A percentile compares a stretch with the other conserved stretches of the same genome.
Conservation (phyloP, 2,329 filamentous ascomycete species). For the Verticillium zaregamsianum region DNA sequence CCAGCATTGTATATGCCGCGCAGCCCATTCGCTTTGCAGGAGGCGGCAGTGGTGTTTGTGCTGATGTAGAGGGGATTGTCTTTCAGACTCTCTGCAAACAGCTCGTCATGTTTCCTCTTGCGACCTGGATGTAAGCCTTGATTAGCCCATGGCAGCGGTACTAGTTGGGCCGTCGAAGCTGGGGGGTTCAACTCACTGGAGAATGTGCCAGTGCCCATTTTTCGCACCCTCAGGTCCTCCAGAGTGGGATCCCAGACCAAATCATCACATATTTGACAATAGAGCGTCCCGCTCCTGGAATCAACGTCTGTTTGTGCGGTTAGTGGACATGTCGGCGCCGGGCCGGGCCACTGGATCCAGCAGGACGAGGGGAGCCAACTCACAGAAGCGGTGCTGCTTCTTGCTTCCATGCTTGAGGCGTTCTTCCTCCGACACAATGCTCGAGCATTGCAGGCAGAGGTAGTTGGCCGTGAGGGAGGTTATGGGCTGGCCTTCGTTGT, state of each 20-base stretch:
- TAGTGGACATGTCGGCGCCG: constrained; percentile 12
- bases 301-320: constrained; percentile 60
- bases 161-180: too few species aligned
- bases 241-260: constrained; percentile 79
- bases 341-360: background rate
- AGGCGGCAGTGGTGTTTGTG: constrained; percentile 71
- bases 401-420: constrained; percentile 62
- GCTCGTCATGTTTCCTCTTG: constrained; percentile 73
- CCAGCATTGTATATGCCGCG: constrained; percentile 95
- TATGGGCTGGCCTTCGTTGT: constrained; percentile 49
- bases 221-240: constrained; percentile 68
- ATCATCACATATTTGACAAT: constrained; percentile 78
- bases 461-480: constrained; percentile 65
- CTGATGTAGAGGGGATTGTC: constrained; percentile 69
- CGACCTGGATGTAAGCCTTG: constrained; percentile 38
- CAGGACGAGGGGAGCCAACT: constrained; percentile 15
- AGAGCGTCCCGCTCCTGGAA: constrained; percentile 69
- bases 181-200: constrained; percentile 44
- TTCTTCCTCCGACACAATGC: constrained; percentile 62
- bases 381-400: constrained; percentile 72
- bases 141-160: background rate
- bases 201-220: constrained; percentile 63
- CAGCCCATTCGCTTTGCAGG: constrained; percentile 82
- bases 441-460: constrained; percentile 69
- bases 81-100: constrained; percentile 58